phyloP scores from a whole-genome alignment of 1,284 basidiomycete genomes.

The Inonotus hispidus region DNA sequence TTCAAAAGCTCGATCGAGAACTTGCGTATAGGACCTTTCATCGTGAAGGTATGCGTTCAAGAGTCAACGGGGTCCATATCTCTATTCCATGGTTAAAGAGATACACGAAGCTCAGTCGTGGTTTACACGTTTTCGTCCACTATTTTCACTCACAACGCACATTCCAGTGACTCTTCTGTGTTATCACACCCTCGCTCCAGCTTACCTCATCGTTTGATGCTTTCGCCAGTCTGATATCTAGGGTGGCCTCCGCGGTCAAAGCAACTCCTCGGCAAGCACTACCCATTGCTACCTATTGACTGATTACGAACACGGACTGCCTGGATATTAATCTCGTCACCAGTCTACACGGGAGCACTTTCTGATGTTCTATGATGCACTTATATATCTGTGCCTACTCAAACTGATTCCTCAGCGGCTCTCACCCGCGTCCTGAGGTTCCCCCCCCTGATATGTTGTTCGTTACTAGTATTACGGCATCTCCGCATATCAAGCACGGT shows the following conservation, averaged over 20 bases:
- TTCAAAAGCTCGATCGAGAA: constrained; percentile 1
- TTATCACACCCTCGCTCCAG: not conserved
- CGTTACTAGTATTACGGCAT: too few species aligned
- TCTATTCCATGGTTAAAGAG: not conserved
- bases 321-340: not conserved
- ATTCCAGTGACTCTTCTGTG: not conserved
- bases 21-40: constrained; percentile 2
- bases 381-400: too few species aligned
- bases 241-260: too few species aligned
- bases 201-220: not conserved
- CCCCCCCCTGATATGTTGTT: too few species aligned
- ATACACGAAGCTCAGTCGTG: not conserved
- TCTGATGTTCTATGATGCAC: too few species aligned
- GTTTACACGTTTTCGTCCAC: constrained; percentile 1
- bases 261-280: not conserved
- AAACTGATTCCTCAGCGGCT: too few species aligned
- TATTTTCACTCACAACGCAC: not conserved
- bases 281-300: not conserved
- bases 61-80: not conserved
- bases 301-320: not conserved
- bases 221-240: too few species aligned
- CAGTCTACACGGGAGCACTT: too few species aligned
- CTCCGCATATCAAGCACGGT: too few species aligned
- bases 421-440: too few species aligned
- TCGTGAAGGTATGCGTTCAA: not conserved